Evolutionary conservation across 2,329 filamentous ascomycete genomes (phyloP), one percentile per base, ranked within the genome.

Genomic region (Thelonectria blattea): DNA sequence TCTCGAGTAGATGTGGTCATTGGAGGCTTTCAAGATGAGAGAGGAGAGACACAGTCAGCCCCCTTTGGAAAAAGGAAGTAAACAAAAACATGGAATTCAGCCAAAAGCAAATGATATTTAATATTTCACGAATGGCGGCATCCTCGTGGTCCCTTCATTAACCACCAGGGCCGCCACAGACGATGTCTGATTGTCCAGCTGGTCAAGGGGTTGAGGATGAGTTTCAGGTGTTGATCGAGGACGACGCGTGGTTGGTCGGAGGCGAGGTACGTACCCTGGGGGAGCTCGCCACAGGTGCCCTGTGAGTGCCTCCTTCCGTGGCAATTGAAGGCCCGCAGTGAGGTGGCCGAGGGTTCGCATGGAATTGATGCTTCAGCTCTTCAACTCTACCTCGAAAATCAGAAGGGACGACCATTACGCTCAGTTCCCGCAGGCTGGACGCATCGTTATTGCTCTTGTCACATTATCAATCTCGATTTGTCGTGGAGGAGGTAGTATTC

Each of bases 171-270:
- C n/a, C 34, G 46, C 18, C 37, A 27, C 6, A 20, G 24, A 22
- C 14, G 24, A 56, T 55, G 39, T 39, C 54, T 59, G 46, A 22
- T 43, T 22, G 51, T 41, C 30, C 37, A 50, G 18, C 27, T 54
- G 27, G 10, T 12, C 7, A 27, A 20, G 34, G 46, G 57, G 57
- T 45, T 34, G 47, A 46, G 24, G 48, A 41, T 37, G 9, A 42
- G 59, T 58, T 61, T 61, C 50, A 58, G 59, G 55, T 58, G 24
- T 43, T 34, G 39, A 43, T 58, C 37, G 43, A 50, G 14, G 51
- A 18, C 20, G 55, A 56, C 53, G 43, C 43, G 24, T 62, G 52
- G 52, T 60, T 60, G 57, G 57, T 47, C 4, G 12, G 22, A 47
- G 39, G n/a, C 17, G 17, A 11, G 17, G 32, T 39, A 48, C 24